phyloP scores from a whole-genome alignment of 2,329 filamentous ascomycete genomes.

The Truncatella angustata region DNA sequence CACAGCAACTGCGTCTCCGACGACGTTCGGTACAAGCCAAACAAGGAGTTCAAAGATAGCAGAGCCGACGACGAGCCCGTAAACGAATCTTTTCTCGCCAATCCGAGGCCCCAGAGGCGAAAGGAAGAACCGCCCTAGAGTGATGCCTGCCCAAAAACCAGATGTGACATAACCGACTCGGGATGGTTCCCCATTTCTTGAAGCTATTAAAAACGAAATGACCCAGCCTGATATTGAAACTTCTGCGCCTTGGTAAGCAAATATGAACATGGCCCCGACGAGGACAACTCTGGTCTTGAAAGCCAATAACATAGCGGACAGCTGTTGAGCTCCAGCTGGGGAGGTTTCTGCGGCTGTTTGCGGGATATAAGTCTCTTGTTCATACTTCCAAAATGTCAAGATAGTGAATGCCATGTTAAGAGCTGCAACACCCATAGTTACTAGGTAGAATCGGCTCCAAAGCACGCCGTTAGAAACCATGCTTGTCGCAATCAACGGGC shows the following conservation, averaged over 20 bases:
- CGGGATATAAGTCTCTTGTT: constrained; percentile 51
- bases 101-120: constrained; percentile 63
- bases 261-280: constrained; percentile 77
- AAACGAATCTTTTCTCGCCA: constrained; percentile 70
- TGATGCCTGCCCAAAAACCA: constrained; percentile 72
- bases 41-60: constrained; percentile 71
- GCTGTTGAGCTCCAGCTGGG: constrained; percentile 18
- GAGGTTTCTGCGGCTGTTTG: constrained; percentile 10
- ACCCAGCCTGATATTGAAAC: constrained; percentile 85
- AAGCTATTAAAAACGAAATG: constrained; percentile 77
- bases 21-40: constrained; percentile 75
- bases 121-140: constrained; percentile 70
- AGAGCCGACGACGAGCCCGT: constrained; percentile 58
- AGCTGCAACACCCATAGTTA: constrained; percentile 59
- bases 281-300: constrained; percentile 60
- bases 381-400: constrained; percentile 70
- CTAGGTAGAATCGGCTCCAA: constrained; percentile 73
- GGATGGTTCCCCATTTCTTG: constrained; percentile 66
- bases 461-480: constrained; percentile 58
- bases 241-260: constrained; percentile 82
- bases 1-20: constrained; percentile 66
- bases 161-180: constrained; percentile 78
- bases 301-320: constrained; percentile 45
- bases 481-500: constrained; percentile 72
- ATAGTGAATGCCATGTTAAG: constrained; percentile 56